These are phyloP conservation scores for Pseudogymnoascus sp. DNA, from an alignment of 2,329 filamentous ascomycete species.

Conservation along the genomic window DNA sequence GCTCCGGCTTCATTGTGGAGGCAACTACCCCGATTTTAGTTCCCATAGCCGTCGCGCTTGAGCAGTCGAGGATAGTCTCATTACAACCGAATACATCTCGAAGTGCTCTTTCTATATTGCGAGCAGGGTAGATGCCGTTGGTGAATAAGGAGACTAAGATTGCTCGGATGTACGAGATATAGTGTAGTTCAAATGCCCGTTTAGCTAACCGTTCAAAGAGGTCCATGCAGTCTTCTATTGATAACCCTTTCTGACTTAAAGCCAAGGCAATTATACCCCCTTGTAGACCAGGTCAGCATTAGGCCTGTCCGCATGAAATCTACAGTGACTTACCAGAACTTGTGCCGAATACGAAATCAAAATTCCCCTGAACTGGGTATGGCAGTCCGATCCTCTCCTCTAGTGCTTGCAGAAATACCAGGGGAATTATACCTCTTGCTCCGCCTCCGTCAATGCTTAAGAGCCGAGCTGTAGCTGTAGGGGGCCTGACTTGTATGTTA, in stretches of 20 bases:
- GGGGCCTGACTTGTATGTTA: slow-evolving; percentile 25
- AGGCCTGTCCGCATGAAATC: not conserved
- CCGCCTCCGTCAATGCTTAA: slow-evolving; percentile 31
- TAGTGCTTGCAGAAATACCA: slow-evolving; percentile 19
- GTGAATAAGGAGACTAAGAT: slow-evolving; percentile 14
- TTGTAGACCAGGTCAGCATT: slow-evolving; percentile 11
- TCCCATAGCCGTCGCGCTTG: slow-evolving; percentile 15
- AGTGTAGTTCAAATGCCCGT: slow-evolving; percentile 15
- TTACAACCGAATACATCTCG: slow-evolving; percentile 17
- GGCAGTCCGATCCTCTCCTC: slow-evolving; percentile 16
- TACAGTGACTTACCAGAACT: slow-evolving; percentile 19
- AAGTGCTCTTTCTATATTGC: slow-evolving; percentile 17
- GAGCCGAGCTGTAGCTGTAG: slow-evolving; percentile 27
- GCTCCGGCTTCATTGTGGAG: slow-evolving; percentile 14
- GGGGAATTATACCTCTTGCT: slow-evolving; percentile 18
- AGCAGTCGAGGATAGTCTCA: slow-evolving; percentile 18
- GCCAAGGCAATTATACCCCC: slow-evolving; percentile 19
- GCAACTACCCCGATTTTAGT: slow-evolving; percentile 17
- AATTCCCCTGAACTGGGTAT: slow-evolving; percentile 17
- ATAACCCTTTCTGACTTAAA: slow-evolving; percentile 14
- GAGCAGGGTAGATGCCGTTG: slow-evolving; percentile 18
- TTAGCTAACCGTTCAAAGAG: slow-evolving; percentile 16
- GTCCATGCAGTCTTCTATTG: slow-evolving; percentile 15
- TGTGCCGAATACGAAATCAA: slow-evolving; percentile 20
- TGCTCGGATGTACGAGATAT: slow-evolving; percentile 7